Evolutionary conservation across 768 basidiomycete genomes (phyloP).

Genomic region (Sporobolomyces pararoseus): DNA sequence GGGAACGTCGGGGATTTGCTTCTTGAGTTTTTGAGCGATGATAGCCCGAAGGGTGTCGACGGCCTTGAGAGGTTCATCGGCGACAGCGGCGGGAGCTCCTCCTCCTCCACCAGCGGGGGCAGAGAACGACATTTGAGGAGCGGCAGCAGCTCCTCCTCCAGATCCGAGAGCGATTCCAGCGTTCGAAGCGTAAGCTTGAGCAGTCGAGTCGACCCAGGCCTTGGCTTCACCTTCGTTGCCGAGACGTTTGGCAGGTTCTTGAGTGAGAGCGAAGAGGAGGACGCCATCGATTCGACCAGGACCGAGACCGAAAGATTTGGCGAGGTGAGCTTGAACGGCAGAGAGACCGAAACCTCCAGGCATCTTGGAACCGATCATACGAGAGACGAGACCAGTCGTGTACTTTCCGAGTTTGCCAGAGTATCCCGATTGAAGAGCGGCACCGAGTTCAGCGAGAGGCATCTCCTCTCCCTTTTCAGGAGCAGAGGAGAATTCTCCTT

Average conservation of each 20-base stretch:
- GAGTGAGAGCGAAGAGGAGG: conserved; percentile 79
- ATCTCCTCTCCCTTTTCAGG: conserved; percentile 99
- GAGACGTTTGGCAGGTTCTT: conserved; percentile 90
- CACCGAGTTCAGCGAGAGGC: conserved; percentile 89
- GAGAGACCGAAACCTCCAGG: conserved; percentile 97
- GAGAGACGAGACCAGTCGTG: conserved; percentile 80
- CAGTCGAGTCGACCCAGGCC: conserved; percentile 83
- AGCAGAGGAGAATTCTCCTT: conserved; percentile 87
- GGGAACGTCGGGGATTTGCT: conserved; percentile 80
- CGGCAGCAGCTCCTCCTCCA: conserved; percentile 57
- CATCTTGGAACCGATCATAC: conserved; percentile 92
- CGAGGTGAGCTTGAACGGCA: conserved; percentile 79
- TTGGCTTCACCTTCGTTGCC: conserved; percentile 88
- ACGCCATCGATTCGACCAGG: conserved; percentile 82
- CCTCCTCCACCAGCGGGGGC: conserved; percentile 51
- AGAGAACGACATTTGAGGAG: conserved; percentile 49
- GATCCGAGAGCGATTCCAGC: conserved; percentile 79
- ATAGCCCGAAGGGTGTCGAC: conserved; percentile 78
- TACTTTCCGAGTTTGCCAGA: conserved; percentile 85
- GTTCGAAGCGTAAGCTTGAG: conserved; percentile 77
- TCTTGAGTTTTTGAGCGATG: conserved; percentile 98
- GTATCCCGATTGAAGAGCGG: conserved; percentile 74
- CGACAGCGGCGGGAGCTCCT: conserved; percentile 62
- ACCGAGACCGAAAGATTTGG: conserved; percentile 91
- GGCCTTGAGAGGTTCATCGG: conserved; percentile 87